These are phyloP conservation scores for Termitomyces heimii DNA, from an alignment of 768 basidiomycete genomes.

Conservation along the genomic window DNA sequence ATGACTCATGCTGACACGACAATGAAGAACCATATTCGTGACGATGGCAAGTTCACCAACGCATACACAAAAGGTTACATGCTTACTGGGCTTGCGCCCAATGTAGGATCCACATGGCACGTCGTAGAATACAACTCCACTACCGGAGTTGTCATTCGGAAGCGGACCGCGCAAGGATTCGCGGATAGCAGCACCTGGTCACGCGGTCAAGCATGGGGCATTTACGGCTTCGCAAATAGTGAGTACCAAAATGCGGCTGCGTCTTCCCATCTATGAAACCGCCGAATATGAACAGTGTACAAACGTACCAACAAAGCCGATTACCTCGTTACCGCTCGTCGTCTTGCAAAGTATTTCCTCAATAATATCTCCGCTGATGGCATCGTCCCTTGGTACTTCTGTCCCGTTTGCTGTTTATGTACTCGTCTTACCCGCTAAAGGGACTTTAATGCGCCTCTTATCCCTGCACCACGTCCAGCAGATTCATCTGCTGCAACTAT, in stretches of 20 bases:
- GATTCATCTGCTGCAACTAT: conserved; percentile 71
- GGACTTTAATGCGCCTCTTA: conserved; percentile 71
- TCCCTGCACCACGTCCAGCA: conserved; percentile 49
- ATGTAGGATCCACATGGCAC: conserved; percentile 48
- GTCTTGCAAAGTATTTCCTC: conserved; percentile 57
- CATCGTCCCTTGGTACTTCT: conserved; percentile 57
- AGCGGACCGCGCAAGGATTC: conserved; percentile 59
- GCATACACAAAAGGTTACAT: not conserved
- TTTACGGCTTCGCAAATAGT: conserved; percentile 71
- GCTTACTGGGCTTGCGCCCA: not conserved
- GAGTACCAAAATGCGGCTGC: conserved; percentile 15
- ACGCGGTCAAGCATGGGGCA: conserved; percentile 68
- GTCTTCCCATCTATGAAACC: not conserved
- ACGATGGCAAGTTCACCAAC: conserved; percentile 41
- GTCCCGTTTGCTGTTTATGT: not conserved
- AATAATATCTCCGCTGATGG: conserved; percentile 50
- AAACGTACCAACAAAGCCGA: conserved; percentile 38
- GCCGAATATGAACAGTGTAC: conserved; percentile 43
- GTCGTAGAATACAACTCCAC: conserved; percentile 64
- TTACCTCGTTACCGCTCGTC: conserved; percentile 58
- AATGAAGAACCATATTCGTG: conserved; percentile 59
- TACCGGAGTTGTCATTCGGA: conserved; percentile 54
- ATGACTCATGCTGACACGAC: conserved; percentile 64
- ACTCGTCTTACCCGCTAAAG: conserved; percentile 23
- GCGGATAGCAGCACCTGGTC: conserved; percentile 68